Base-by-base conservation (phyloP, 306 rosid species). In the Fragaria ananassa region DNA sequence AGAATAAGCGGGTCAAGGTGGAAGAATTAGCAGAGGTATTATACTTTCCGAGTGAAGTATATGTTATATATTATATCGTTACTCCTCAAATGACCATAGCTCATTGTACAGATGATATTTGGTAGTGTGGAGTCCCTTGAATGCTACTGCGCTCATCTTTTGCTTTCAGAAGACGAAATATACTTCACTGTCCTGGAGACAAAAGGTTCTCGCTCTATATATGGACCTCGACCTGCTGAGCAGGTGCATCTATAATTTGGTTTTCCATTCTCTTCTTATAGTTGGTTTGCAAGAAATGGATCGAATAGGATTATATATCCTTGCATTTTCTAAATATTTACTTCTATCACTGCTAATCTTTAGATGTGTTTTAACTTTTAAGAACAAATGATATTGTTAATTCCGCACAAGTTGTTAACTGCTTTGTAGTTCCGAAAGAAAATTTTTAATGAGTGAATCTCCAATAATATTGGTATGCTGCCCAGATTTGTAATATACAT, bases 21-120 rank as follows among this genome's bases (percentile, higher is more conserved):
- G 97, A 91, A 79, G 98, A 92, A 84, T 79, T 92, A 82, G 92
- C 99, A 27, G 90, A 92, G 98, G 99, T 96, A 84, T 46, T 25
- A 11, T 71, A 64, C 34, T 80, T 57, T 74, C 64, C 77, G 51
- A 57, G 83, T 79, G 72, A 44, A 74, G 21, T 60, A 45, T 34
- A 42, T 49, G 66, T 56, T 76, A 56, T 60, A 10, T 60, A 21
- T 21, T 72, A 67, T 37, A 57, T 25, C 7, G 0, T 58, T 60
- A 68, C 51, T 76, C 78, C 82, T 82, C 81, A 74, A 81, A 78
- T 78, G 71, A 82, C 74, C 37, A 34, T 75, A 76, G 78, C 68
- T 64, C 81, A 71, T 82, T 86, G 73, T 81, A 81, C 92, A 95
- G 99, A 95, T 92, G 83, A 88, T 95, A 74, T 95, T 92, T 86